Evolutionary conservation across 2,329 filamentous ascomycete genomes (phyloP), one percentile per base, ranked within the genome.

Genomic region (Claviceps sp.): DNA sequence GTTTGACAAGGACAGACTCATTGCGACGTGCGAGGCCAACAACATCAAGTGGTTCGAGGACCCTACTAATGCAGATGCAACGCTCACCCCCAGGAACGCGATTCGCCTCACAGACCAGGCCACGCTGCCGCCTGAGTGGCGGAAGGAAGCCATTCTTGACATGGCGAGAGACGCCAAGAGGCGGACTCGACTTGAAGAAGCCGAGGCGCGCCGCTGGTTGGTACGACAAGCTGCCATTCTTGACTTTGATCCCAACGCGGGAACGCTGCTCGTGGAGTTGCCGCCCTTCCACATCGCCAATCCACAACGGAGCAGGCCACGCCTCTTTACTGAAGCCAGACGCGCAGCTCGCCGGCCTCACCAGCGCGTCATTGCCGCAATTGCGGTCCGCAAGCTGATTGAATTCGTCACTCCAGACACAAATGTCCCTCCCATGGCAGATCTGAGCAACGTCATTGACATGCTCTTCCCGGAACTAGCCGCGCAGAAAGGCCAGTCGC

Each of bases 31-130:
- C 61, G 66, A 82, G 55, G 72, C 76, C n/a, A 76, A 82, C 57
- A 68, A 73, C 0, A 69, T 94, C 10, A 68, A 71, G 0, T 97
- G 88, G 85, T 87, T 89, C 56, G 87, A 93, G 63, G 93, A 98
- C 64, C 70, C 73, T 43, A 96, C 90, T 1, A 98, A 98, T 62
- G 66, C 73, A 16, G 85, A 96, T 60, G 76, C 73, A 8, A 89
- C 83, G 0, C 69, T 94, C 54, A 95, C 93, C 0, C 68, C 76
- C 45, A 80, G 93, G 40, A 98, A 98, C 61, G 82, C 91, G 0
- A 73, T 96, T 40, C 80, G 91, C 37, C 71, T 85, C 63, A 65
- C 95, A 44, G 68, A 72, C 26, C 67, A 75, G 4, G 68, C 82
- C 53, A 61, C 65, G 2, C 69, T 97, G 4, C 91, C 93, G 0